Evolutionary conservation across 495 filamentous ascomycete genomes (phyloP), one percentile per base, ranked within the genome.

Genomic region (Chaetomidium leptoderma): DNA sequence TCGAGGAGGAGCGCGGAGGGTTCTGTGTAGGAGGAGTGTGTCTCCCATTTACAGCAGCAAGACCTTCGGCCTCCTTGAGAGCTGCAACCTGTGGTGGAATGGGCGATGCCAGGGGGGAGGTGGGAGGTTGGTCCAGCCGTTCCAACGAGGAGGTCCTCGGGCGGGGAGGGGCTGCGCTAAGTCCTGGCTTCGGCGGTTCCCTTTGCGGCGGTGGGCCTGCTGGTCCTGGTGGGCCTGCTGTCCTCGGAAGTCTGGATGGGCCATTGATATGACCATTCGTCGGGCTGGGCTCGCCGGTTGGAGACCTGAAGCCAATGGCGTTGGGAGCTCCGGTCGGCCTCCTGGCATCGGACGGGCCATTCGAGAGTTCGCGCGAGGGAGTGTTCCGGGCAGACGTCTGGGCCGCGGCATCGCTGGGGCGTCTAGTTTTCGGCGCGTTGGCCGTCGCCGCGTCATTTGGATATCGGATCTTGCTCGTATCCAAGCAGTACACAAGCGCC

Each of bases 391-490:
- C 66, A 24, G 64, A 59, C 14, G 60, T 57, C 33, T 62, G 60
- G 14, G 71, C 62, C 19, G 60, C 66, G 30, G 65, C 67, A 36
- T 71, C 67, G 56, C 77, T 78, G 13, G 76, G 76, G 14, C 76
- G 72, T 33, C 75, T 66, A 30, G 61, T 62, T 36, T 66, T 76
- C 53, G 70, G 71, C n/a, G n/a, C n/a, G n/a, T n/a, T n/a, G 10
- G 68, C 62, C 29, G 78, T 78, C 67, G 81, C 87, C 36, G 83
- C 74, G 64, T 96, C 91, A 45, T 86, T 86, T 0, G 93, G 93
- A 70, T 97, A 99, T 35, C 92, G 82, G 46, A 99, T 99, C 69
- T 99, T 99, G 17, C 81, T 80, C 1, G 93, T 99, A 70, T 97
- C 93, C 37, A 99, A 76, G 51, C 96, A 80, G 70, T 97, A 99